Conservation (phyloP, 331 rosid genomes). For the Acacia concinna region DNA sequence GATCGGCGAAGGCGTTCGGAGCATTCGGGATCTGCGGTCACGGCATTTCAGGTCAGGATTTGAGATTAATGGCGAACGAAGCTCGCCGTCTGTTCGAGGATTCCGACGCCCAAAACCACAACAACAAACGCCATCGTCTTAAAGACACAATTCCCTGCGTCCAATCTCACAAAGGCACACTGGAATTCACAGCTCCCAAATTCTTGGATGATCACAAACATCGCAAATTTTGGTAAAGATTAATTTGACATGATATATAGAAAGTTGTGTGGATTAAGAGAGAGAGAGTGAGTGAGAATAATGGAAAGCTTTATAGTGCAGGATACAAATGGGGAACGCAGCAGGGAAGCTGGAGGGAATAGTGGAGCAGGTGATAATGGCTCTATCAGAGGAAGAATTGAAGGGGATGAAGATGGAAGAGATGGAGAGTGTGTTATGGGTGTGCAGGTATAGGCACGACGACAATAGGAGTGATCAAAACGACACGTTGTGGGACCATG, state of each 20-base stretch:
- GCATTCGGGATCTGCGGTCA: constrained; percentile 61
- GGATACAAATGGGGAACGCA: constrained; percentile 56
- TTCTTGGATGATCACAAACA: constrained; percentile 24
- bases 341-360: constrained; percentile 59
- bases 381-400: constrained; percentile 35
- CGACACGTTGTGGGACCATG: constrained; percentile 39
- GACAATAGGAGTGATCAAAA: constrained; percentile 29
- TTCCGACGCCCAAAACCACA: background rate
- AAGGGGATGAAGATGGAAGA: constrained; percentile 28
- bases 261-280: no score
- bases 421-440: constrained; percentile 38
- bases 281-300: background rate
- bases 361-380: constrained; percentile 46
- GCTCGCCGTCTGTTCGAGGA: constrained; percentile 35
- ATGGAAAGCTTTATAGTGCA: background rate
- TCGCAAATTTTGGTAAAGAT: constrained; percentile 54
- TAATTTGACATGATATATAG: no score
- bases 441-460: constrained; percentile 57
- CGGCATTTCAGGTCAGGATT: constrained; percentile 53
- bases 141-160: constrained; percentile 53
- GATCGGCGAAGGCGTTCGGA: constrained; percentile 60
- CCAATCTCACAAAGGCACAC: constrained; percentile 29
- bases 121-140: constrained; percentile 2
- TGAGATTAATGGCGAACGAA: constrained; percentile 42
- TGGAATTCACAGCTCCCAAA: constrained; percentile 32